Percentiles rank a stretch among this genome's conserved stretches.
Conservation (phyloP, 495 filamentous ascomycete genomes). For the Jackrogersella multiformis region DNA sequence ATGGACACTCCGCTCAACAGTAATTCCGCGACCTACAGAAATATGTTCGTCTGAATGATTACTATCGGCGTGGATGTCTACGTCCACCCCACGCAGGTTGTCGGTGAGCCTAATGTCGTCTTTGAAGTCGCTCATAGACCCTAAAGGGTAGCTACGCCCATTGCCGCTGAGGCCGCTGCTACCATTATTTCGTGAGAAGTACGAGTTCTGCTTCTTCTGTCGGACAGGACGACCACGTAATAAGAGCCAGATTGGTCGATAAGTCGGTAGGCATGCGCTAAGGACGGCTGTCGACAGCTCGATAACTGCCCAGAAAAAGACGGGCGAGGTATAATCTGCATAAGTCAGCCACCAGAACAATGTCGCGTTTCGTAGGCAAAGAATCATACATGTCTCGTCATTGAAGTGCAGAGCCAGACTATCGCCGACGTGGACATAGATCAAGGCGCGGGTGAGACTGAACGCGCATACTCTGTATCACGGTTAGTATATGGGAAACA, state of each 20-base stretch:
- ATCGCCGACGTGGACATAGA: slow-evolving; percentile 27
- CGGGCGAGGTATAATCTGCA: slow-evolving; percentile 36
- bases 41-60: slow-evolving; percentile 7
- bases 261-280: slow-evolving; percentile 50
- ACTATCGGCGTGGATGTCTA: slow-evolving; percentile 10
- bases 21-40: neutral
- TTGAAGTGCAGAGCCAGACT: slow-evolving; percentile 35
- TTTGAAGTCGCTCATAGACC: slow-evolving; percentile 9
- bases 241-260: slow-evolving; percentile 35
- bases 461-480: slow-evolving; percentile 29
- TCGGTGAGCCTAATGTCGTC: slow-evolving; percentile 20
- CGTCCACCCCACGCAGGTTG: neutral
- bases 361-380: neutral
- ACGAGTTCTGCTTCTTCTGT: slow-evolving; percentile 5
- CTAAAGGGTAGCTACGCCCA: slow-evolving; percentile 7
- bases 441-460: slow-evolving; percentile 31
- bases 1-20: slow-evolving; percentile 12
- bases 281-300: slow-evolving; percentile 47
- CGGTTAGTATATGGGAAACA: slow-evolving; percentile 13
- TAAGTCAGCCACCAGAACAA: neutral
- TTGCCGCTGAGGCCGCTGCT: slow-evolving; percentile 11
- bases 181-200: slow-evolving; percentile 7
- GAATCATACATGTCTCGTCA: slow-evolving; percentile 42
- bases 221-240: slow-evolving; percentile 11
- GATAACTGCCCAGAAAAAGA: slow-evolving; percentile 48